Evolutionary conservation across 345 rosid genomes (phyloP).

Genomic region (Arabis alpina): DNA sequence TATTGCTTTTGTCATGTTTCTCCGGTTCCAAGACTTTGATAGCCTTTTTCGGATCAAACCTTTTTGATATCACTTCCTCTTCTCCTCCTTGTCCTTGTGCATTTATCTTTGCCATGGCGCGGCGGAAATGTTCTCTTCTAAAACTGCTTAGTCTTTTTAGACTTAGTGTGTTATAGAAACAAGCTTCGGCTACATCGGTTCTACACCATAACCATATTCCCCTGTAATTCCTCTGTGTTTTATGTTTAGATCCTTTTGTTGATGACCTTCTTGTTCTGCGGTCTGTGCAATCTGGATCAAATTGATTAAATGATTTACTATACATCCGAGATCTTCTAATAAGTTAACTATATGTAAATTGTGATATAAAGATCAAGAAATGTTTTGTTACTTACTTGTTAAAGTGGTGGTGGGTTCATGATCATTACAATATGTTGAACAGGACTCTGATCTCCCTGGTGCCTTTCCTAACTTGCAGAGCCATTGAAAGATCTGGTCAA

Average conservation of each 20-base stretch:
- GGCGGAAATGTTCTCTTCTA: constrained; percentile 36
- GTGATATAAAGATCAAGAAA: constrained; percentile 14
- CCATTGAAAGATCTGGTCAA: constrained; percentile 70
- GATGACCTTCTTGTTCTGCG: constrained; percentile 37
- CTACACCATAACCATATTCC: constrained; percentile 49
- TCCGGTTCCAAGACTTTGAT: constrained; percentile 55
- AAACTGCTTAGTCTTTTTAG: constrained; percentile 46
- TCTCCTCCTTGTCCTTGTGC: constrained; percentile 52
- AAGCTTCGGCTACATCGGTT: constrained; percentile 62
- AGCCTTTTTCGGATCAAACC: constrained; percentile 45
- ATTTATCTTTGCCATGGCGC: constrained; percentile 51
- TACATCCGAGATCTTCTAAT: constrained; percentile 1
- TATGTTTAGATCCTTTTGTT: constrained; percentile 28
- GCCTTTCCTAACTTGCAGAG: constrained; percentile 54
- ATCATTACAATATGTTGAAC: constrained; percentile 4
- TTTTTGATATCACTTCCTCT: constrained; percentile 37
- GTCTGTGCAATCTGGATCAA: constrained; percentile 39
- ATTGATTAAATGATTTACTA: neutral
- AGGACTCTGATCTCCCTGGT: constrained; percentile 32
- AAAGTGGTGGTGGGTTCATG: constrained; percentile 28
- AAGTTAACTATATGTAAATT: neutral
- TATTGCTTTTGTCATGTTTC: constrained; percentile 26
- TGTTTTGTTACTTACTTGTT: constrained; percentile 34
- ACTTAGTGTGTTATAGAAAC: constrained; percentile 59
- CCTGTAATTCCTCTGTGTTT: constrained; percentile 6